These are phyloP conservation scores for Boechera stricta DNA, from an alignment of 345 rosid genomes.

Conservation along the genomic window DNA sequence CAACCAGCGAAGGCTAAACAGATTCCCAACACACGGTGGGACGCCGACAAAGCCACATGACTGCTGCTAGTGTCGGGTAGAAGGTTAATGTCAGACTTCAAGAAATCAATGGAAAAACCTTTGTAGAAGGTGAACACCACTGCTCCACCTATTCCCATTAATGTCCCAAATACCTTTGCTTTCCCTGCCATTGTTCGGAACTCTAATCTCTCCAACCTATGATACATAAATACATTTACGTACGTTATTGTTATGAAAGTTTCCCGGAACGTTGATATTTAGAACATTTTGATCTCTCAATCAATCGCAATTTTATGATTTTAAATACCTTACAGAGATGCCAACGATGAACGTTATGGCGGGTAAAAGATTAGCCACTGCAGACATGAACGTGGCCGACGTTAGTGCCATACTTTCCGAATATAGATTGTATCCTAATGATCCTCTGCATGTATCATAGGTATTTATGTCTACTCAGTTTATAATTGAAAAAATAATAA, in stretches of 20 bases:
- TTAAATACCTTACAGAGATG: slow-evolving; percentile 39
- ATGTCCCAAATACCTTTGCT: slow-evolving; percentile 62
- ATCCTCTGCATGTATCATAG: slow-evolving; percentile 46
- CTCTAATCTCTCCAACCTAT: slow-evolving; percentile 57
- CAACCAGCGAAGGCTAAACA: slow-evolving; percentile 42
- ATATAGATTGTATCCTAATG: slow-evolving; percentile 48
- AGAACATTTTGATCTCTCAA: too few species aligned
- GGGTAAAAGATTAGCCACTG: slow-evolving; percentile 55
- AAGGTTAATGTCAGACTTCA: slow-evolving; percentile 50
- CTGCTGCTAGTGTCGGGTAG: slow-evolving; percentile 26
- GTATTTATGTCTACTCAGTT: slow-evolving; percentile 1
- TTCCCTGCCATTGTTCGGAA: slow-evolving; percentile 47
- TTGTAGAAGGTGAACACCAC: slow-evolving; percentile 64
- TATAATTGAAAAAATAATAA: not conserved
- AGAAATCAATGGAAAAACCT: slow-evolving; percentile 46
- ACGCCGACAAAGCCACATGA: not conserved
- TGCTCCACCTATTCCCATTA: slow-evolving; percentile 60
- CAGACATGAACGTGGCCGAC: slow-evolving; percentile 53
- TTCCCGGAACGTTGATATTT: too few species aligned
- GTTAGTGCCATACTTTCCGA: slow-evolving; percentile 53
- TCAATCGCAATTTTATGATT: too few species aligned
- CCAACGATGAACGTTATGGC: slow-evolving; percentile 56
- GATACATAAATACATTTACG: slow-evolving; percentile 11
- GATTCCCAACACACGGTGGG: slow-evolving; percentile 41
- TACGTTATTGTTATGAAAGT: too few species aligned